phyloP scores from a whole-genome alignment of 2,329 filamentous ascomycete species.

The Thelonectria olida region DNA sequence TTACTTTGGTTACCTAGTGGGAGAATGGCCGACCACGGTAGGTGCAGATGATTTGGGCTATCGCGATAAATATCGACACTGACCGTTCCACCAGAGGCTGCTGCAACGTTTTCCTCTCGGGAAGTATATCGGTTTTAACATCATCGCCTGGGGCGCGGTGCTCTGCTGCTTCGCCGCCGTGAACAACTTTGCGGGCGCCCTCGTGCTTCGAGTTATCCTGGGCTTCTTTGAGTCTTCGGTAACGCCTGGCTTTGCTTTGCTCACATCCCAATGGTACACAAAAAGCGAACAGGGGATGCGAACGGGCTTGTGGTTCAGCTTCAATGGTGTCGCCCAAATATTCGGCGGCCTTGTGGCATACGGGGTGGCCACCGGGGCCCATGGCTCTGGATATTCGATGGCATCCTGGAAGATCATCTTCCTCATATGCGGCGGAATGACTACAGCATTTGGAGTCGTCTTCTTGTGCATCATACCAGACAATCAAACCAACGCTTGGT shows the following conservation, averaged over 20 bases:
- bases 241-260: background rate
- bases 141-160: constrained; percentile 24
- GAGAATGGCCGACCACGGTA: background rate
- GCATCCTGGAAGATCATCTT: background rate
- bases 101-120: constrained; percentile 12
- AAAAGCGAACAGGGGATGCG: background rate
- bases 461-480: background rate
- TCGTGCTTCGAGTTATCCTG: constrained; percentile 24
- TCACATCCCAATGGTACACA: background rate
- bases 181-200: constrained; percentile 17
- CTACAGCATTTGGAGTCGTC: background rate
- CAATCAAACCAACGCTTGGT: background rate
- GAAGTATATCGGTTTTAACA: constrained; percentile 24
- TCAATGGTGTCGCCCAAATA: background rate
- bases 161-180: constrained; percentile 11
- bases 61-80: background rate
- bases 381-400: background rate
- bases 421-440: background rate
- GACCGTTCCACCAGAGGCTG: background rate
- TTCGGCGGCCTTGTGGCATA: background rate
- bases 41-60: too few species aligned
- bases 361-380: background rate
- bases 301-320: background rate
- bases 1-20: background rate
- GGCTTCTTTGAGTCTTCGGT: constrained; percentile 18